These are phyloP conservation scores for Lentinula guzmanii DNA, from an alignment of 768 basidiomycete genomes.

Conservation along the genomic window DNA sequence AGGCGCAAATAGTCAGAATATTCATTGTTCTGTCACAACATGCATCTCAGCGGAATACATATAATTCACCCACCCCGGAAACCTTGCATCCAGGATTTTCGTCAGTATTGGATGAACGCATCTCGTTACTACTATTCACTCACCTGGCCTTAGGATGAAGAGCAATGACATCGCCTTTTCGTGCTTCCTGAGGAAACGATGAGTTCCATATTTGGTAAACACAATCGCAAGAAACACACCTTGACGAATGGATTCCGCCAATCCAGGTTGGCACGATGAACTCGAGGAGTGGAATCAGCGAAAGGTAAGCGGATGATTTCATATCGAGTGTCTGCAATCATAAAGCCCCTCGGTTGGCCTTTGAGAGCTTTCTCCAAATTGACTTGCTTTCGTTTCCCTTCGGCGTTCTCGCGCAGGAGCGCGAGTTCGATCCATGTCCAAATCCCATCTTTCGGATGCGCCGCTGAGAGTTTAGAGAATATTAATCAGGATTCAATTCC, in stretches of 20 bases:
- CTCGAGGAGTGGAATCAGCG: constrained; percentile 2
- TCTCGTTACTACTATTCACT: neutral
- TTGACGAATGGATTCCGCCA: constrained; percentile 5
- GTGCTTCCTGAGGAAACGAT: neutral
- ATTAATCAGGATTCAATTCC: no score
- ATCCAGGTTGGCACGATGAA: constrained; percentile 3
- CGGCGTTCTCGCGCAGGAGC: neutral
- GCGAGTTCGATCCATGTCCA: constrained; percentile 7
- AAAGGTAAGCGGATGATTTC: constrained; percentile 5
- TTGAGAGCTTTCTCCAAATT: neutral
- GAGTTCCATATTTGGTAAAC: neutral
- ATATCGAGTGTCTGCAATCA: constrained; percentile 3
- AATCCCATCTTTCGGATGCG: neutral
- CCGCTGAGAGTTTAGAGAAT: neutral
- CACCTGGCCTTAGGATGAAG: constrained; percentile 1
- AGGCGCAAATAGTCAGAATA: neutral
- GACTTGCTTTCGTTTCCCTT: neutral
- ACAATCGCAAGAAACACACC: neutral
- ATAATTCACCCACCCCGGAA: neutral
- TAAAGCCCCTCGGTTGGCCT: constrained; percentile 1
- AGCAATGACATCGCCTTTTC: constrained; percentile 3
- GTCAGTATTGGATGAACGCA: neutral
- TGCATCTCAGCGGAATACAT: constrained; percentile 2
- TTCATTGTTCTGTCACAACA: neutral
- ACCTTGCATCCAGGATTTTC: neutral